phyloP scores from a whole-genome alignment of 176 grass and related monocot genomes.

The Hsuehochloa calcarea region DNA sequence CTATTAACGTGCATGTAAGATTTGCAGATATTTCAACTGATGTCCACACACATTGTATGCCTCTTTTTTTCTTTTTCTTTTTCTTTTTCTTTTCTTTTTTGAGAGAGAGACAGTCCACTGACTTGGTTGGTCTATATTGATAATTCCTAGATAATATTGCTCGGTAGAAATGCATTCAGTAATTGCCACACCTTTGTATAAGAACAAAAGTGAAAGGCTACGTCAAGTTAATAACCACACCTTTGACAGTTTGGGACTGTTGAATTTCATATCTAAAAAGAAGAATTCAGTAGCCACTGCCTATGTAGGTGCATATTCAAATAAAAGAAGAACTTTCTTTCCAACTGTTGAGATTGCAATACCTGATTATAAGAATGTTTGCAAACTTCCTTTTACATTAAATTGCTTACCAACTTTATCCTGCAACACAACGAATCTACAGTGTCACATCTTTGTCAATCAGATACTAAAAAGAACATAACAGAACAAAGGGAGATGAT shows the following conservation, averaged over 20 bases:
- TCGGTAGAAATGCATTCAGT: background rate
- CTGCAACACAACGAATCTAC: slow-evolving; percentile 50
- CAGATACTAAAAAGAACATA: slow-evolving; percentile 6
- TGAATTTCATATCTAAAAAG: background rate
- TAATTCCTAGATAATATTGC: background rate
- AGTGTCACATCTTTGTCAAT: slow-evolving; percentile 38
- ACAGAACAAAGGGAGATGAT: background rate
- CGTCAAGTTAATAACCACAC: background rate
- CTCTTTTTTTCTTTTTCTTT: no score
- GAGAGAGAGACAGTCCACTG: background rate
- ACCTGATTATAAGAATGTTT: slow-evolving; percentile 41
- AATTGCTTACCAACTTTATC: slow-evolving; percentile 95
- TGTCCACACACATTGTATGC: background rate
- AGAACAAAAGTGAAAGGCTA: background rate
- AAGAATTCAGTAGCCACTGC: background rate
- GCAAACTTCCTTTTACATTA: slow-evolving; percentile 24
- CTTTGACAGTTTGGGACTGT: background rate
- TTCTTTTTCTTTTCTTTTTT: no score
- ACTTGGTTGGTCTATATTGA: slow-evolving; percentile 3
- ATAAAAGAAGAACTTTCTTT: background rate
- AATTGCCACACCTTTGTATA: background rate
- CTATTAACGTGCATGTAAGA: background rate
- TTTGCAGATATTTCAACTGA: background rate
- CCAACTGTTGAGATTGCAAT: background rate
- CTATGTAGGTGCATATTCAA: background rate